Evolutionary conservation across 441 rosid species (phyloP).

Genomic region (Cnidoscolus chayamansa): DNA sequence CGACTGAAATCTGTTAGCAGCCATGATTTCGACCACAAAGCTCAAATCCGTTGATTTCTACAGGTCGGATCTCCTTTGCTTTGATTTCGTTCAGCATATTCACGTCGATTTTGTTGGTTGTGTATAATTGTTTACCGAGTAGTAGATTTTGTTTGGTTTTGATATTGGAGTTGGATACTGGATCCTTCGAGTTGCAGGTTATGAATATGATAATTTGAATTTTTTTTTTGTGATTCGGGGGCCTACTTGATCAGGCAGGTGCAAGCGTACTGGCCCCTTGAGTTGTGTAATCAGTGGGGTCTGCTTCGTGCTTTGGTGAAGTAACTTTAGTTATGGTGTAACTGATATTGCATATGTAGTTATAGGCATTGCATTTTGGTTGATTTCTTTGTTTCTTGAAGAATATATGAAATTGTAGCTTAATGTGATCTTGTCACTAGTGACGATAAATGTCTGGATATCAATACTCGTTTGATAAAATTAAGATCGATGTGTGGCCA

Average conservation of each 20-base stretch:
- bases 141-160: neutral
- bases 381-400: neutral
- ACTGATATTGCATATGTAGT: neutral
- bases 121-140: neutral
- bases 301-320: neutral
- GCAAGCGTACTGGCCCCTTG: neutral
- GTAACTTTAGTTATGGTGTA: neutral
- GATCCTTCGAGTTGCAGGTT: neutral
- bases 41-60: conserved; percentile 93
- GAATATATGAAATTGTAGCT: neutral
- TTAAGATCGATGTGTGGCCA: neutral
- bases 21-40: conserved; percentile 77
- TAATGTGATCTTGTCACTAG: neutral
- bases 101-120: neutral
- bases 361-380: neutral
- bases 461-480: neutral
- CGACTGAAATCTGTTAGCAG: conserved; percentile 5
- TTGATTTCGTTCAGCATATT: neutral
- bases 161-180: neutral
- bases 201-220: too few species aligned
- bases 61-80: conserved; percentile 59
- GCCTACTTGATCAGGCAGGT: neutral
- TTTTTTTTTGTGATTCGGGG: neutral
- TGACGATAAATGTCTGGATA: neutral
- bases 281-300: neutral